Conservation (phyloP, 2,329 filamentous ascomycete species). For the Phaeosphaeria sp. region DNA sequence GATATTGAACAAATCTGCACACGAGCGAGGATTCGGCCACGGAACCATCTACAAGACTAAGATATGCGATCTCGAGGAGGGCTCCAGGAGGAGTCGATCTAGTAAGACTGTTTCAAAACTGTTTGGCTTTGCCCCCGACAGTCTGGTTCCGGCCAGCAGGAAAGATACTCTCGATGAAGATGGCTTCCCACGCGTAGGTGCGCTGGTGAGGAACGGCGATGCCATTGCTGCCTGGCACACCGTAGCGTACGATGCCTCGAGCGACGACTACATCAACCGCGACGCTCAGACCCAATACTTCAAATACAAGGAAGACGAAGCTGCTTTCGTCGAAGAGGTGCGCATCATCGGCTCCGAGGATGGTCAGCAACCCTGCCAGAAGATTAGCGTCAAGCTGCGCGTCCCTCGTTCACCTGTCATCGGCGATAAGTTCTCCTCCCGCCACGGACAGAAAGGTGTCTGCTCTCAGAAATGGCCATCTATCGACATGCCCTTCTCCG, state of each 20-base stretch:
- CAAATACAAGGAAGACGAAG: slow-evolving; percentile 92
- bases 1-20: slow-evolving; percentile 97
- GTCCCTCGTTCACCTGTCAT: slow-evolving; percentile 90
- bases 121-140: slow-evolving; percentile 87
- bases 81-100: slow-evolving; percentile 69
- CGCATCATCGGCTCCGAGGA: slow-evolving; percentile 86
- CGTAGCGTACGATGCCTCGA: slow-evolving; percentile 75
- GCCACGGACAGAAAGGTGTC: slow-evolving; percentile 98
- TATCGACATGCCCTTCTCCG: slow-evolving; percentile 94
- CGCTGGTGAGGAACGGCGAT: slow-evolving; percentile 79
- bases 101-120: slow-evolving; percentile 77
- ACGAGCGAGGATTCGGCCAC: slow-evolving; percentile 94
- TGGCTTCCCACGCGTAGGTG: slow-evolving; percentile 82
- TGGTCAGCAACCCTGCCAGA: slow-evolving; percentile 83
- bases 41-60: slow-evolving; percentile 99
- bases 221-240: slow-evolving; percentile 89
- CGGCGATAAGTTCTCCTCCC: slow-evolving; percentile 98
- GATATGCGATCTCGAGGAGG: slow-evolving; percentile 84
- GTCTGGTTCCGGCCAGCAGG: slow-evolving; percentile 73
- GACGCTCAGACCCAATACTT: slow-evolving; percentile 87
- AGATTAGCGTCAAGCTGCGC: slow-evolving; percentile 90
- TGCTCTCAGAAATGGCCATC: slow-evolving; percentile 94
- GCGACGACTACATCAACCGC: slow-evolving; percentile 80
- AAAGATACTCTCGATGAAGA: slow-evolving; percentile 82
- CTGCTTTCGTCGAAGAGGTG: slow-evolving; percentile 90